Evolutionary conservation across 441 rosid species (phyloP).

Genomic region (Capsella rubella): DNA sequence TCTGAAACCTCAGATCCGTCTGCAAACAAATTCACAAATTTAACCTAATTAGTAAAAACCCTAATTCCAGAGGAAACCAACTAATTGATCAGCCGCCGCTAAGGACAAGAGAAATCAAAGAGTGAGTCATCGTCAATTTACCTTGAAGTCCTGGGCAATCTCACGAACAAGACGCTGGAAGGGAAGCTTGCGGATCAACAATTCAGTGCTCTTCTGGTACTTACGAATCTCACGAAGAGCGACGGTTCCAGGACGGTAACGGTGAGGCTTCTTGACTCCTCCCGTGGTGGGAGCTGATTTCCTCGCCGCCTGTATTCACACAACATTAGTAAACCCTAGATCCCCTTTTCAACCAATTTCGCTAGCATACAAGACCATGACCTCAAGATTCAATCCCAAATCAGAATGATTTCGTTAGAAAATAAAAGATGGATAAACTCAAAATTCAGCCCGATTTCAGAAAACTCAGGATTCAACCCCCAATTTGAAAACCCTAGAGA

Average conservation of each 20-base stretch:
- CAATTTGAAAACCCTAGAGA: not conserved
- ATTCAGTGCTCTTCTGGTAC: conserved; percentile 58
- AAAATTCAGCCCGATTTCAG: not conserved
- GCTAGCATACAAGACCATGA: not conserved
- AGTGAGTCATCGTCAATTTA: not conserved
- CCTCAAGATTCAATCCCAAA: not conserved
- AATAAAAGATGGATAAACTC: not conserved
- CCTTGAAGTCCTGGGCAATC: conserved; percentile 63
- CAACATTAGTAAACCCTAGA: not conserved
- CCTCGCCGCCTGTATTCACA: conserved; percentile 55
- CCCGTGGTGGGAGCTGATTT: conserved; percentile 67
- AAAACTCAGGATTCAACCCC: not conserved
- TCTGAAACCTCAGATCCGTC: conserved; percentile 53
- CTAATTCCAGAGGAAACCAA: not conserved
- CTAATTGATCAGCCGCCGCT: not conserved
- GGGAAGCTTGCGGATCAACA: conserved; percentile 55
- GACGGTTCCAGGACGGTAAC: conserved; percentile 69
- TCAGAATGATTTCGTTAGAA: not conserved
- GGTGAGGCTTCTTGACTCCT: conserved; percentile 69
- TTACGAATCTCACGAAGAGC: conserved; percentile 70
- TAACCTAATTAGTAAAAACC: not conserved
- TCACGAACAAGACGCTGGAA: conserved; percentile 64
- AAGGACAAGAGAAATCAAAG: not conserved
- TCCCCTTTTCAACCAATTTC: not conserved
- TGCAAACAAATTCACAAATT: not conserved